Evolutionary conservation across 2,329 filamentous ascomycete species (phyloP), one percentile per base, ranked within the genome.

Genomic region (Parastagonospora avenae): DNA sequence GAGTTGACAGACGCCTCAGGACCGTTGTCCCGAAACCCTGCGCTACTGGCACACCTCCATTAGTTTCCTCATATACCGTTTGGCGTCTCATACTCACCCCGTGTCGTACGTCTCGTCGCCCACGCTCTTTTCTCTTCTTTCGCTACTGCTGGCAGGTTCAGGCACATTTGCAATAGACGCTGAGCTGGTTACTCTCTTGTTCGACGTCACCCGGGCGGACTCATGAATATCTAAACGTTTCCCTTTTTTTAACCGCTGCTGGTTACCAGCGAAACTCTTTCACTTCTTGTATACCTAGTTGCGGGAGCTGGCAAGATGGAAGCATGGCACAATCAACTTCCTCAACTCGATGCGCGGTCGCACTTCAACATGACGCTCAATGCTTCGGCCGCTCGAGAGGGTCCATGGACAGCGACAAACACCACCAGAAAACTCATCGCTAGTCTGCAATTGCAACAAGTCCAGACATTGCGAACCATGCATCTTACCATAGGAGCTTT

Each of bases 61-160:
- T 62, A 58, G 60, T 66, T 64, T 70, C 60, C 63, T 71, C 71
- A 71, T 71, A 73, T 72, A 73, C 68, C 53, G 60, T 71, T 71
- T 72, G 62, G 62, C 60, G 66, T 74, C 71, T 74, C 70, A 73
- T 68, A 63, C 57, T 54, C 54, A 62, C 64, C 67, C 68, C 64
- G 67, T 68, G 62, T 65, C 59, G 57, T 63, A 65, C 61, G 66
- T 66, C 63, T 68, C 19, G 62, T 70, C 71, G 68, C 65, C 60
- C 50, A 71, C 67, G 65, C 63, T 74, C 68, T 66, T 70, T 71
- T 66, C 61, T 57, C 51, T 64, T 65, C 60, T 52, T 63, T 71
- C 64, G 67, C 60, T 67, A 24, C 68, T 72, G 68, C 71, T 73
- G 71, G 70, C 71, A 72, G 71, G 70, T 71, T 73, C 64, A 70